These are phyloP conservation scores for Parachlorella kessleri DNA, from an alignment of 139 green algal genomes.

Conservation along the genomic window DNA sequence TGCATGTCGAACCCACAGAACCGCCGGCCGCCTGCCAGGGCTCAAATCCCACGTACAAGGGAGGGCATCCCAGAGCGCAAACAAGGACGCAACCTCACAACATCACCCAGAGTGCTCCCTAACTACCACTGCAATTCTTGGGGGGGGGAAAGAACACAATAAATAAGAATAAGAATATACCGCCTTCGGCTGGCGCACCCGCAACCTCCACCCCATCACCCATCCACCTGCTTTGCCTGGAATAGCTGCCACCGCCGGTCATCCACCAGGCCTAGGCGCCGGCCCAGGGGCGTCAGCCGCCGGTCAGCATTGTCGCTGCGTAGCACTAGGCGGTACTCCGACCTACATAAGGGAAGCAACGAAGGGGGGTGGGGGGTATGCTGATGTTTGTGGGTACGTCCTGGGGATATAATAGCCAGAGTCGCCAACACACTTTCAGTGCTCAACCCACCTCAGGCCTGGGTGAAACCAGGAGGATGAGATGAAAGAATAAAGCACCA, in stretches of 20 bases:
- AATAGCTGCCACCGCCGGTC: slow-evolving; percentile 77
- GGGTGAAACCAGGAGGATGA: background rate
- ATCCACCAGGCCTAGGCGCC: slow-evolving; percentile 86
- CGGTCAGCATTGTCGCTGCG: slow-evolving; percentile 94
- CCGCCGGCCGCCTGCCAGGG: too few relatives aligned
- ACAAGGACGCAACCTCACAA: too few relatives aligned
- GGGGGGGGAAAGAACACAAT: too few relatives aligned
- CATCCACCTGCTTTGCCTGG: slow-evolving; percentile 57
- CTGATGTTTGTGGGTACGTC: background rate
- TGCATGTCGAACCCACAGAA: too few relatives aligned
- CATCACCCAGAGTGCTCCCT: too few relatives aligned
- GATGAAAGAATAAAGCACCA: background rate
- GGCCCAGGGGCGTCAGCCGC: slow-evolving; percentile 88
- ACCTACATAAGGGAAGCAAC: slow-evolving; percentile 26
- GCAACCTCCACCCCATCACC: too few relatives aligned
- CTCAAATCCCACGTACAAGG: too few relatives aligned
- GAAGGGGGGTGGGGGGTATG: background rate
- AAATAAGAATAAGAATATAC: too few relatives aligned
- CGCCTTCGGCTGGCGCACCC: too few relatives aligned
- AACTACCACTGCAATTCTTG: too few relatives aligned
- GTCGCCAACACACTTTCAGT: background rate
- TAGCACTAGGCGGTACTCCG: slow-evolving; percentile 94
- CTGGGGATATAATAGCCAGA: background rate
- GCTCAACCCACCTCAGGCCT: background rate
- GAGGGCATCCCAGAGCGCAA: too few relatives aligned